Conservation (phyloP, 2,329 filamentous ascomycete species). For the Sarocladiaceae sp. region DNA sequence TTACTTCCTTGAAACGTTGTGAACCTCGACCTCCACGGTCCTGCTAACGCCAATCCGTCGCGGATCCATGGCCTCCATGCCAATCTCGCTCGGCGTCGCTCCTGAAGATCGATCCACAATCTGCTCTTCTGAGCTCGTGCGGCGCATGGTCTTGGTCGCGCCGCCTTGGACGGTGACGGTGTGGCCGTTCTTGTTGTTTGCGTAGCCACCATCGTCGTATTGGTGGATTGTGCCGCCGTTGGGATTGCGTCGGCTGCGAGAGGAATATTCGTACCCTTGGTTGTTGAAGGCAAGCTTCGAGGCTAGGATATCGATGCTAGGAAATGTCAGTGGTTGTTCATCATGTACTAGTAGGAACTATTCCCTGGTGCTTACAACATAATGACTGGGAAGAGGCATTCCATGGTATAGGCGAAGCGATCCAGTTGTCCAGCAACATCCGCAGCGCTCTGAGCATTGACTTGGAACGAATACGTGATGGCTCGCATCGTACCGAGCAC, state of each 20-base stretch:
- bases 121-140: constrained; percentile 12
- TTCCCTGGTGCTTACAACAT: constrained; percentile 33
- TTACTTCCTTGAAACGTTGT: constrained; percentile 2
- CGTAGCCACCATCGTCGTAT: constrained; percentile 6
- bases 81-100: neutral
- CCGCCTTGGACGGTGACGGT: constrained; percentile 12
- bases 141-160: constrained; percentile 4
- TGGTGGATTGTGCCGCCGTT: constrained; percentile 1
- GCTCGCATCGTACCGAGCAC: constrained; percentile 29
- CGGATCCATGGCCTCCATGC: constrained; percentile 7
- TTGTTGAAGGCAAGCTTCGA: constrained; percentile 19
- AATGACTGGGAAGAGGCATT: constrained; percentile 32
- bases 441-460: constrained; percentile 26
- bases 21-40: constrained; percentile 12
- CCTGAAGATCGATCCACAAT: constrained; percentile 9
- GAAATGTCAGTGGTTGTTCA: neutral
- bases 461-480: constrained; percentile 32
- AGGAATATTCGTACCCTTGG: constrained; percentile 8
- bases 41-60: constrained; percentile 11
- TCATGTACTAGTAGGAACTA: neutral
- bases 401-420: constrained; percentile 32
- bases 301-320: constrained; percentile 24
- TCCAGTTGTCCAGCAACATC: constrained; percentile 28
- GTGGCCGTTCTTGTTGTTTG: constrained; percentile 9
- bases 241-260: neutral